A percentile compares a stretch with the other conserved stretches of the same genome.
Evolutionary conservation across 1,284 basidiomycete genomes (phyloP).

Genomic region (Trametes hirsuta): DNA sequence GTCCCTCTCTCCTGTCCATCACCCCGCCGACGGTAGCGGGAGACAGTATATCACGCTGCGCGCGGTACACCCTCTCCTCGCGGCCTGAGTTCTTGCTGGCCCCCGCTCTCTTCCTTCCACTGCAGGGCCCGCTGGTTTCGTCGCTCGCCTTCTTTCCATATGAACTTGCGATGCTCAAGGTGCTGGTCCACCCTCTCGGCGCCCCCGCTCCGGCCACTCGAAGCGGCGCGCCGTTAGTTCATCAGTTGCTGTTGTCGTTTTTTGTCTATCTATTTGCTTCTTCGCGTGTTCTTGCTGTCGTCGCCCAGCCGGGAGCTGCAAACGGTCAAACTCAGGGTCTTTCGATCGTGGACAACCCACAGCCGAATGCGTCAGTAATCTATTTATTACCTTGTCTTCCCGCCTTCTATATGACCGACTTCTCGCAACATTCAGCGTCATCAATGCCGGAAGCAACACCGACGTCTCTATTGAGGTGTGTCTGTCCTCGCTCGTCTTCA

Average conservation of each 20-base stretch:
- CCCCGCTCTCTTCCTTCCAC: neutral
- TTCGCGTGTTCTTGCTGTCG: conserved; percentile 14
- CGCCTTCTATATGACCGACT: neutral
- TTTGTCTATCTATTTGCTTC: conserved; percentile 11
- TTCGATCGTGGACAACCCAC: conserved; percentile 51
- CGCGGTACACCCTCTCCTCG: conserved; percentile 3
- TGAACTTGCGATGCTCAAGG: conserved; percentile 23
- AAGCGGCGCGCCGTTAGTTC: conserved; percentile 1
- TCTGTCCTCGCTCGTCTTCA: neutral
- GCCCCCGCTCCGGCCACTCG: conserved; percentile 7
- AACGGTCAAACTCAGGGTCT: conserved; percentile 52
- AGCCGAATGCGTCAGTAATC: conserved; percentile 43
- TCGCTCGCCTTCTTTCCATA: conserved; percentile 17
- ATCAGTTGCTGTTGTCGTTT: conserved; percentile 18
- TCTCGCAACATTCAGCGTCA: conserved; percentile 22
- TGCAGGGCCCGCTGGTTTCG: conserved; percentile 20
- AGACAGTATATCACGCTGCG: conserved; percentile 7
- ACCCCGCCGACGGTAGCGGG: neutral
- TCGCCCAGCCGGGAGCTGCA: conserved; percentile 31
- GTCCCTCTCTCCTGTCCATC: neutral
- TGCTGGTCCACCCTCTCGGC: conserved; percentile 27
- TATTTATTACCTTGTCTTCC: no score
- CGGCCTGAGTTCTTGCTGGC: neutral
- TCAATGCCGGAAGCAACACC: conserved; percentile 40
- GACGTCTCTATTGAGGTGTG: conserved; percentile 50